A percentile compares a stretch with the other conserved stretches of the same genome.
Evolutionary conservation across 257 asterid species (phyloP).

Genomic region (Scutellaria minor): DNA sequence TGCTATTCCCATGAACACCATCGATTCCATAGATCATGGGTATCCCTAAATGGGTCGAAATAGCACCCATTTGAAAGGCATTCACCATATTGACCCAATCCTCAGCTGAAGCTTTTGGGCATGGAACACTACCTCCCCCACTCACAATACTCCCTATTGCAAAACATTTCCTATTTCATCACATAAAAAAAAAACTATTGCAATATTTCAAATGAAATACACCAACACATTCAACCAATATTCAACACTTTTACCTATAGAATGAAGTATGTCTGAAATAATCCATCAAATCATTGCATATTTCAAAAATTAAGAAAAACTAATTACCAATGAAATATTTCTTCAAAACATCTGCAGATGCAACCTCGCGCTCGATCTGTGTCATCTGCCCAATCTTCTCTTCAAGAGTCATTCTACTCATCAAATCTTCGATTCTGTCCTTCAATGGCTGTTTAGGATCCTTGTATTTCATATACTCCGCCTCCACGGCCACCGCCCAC

Average conservation of each 20-base stretch:
- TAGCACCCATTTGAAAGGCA: conserved; percentile 48
- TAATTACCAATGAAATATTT: conserved; percentile 45
- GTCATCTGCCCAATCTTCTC: conserved; percentile 61
- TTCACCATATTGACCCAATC: conserved; percentile 60
- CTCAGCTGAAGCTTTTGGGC: conserved; percentile 47
- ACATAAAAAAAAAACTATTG: not conserved
- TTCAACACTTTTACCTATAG: not conserved
- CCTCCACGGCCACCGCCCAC: conserved; percentile 41
- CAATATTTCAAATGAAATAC: not conserved
- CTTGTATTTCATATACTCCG: conserved; percentile 48
- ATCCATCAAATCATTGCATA: not conserved
- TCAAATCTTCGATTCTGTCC: conserved; percentile 43
- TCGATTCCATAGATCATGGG: conserved; percentile 66
- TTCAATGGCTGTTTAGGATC: conserved; percentile 45
- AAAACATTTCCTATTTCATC: not conserved
- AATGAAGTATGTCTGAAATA: not conserved
- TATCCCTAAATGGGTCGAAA: conserved; percentile 56
- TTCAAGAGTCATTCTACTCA: conserved; percentile 49
- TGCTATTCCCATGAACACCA: conserved; percentile 62
- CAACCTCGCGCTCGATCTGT: conserved; percentile 45
- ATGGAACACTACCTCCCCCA: conserved; percentile 62
- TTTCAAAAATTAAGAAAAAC: not conserved
- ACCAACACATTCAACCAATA: not conserved
- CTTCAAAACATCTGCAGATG: conserved; percentile 38
- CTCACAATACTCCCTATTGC: conserved; percentile 59